phyloP scores from a whole-genome alignment of 1,139 yeast genomes.

The Scheffersomyces segobiensis region DNA sequence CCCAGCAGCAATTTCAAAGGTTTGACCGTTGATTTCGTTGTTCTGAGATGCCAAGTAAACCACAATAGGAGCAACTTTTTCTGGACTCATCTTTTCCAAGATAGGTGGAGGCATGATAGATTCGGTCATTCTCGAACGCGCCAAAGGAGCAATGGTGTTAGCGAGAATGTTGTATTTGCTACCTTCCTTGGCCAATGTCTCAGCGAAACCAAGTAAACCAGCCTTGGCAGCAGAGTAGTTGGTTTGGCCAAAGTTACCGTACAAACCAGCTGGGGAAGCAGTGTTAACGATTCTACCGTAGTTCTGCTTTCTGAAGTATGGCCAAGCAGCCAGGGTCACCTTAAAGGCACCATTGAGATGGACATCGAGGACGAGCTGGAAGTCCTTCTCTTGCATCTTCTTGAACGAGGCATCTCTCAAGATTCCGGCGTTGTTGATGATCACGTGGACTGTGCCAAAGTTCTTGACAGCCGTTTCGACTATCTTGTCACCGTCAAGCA shows the following conservation, averaged over 20 bases:
- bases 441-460: constrained; percentile 86
- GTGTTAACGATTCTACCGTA: constrained; percentile 91
- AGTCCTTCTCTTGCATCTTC: constrained; percentile 82
- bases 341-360: constrained; percentile 89
- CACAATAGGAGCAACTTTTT: constrained; percentile 87
- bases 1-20: constrained; percentile 94
- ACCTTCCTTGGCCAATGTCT: constrained; percentile 95
- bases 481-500: constrained; percentile 82
- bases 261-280: constrained; percentile 94
- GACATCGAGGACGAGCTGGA: constrained; percentile 77
- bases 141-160: constrained; percentile 90
- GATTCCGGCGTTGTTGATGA: constrained; percentile 94
- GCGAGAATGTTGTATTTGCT: constrained; percentile 77
- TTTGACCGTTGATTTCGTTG: constrained; percentile 64
- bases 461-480: constrained; percentile 82
- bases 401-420: constrained; percentile 74
- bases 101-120: constrained; percentile 82
- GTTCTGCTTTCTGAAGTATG: constrained; percentile 77
- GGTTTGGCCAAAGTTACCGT: constrained; percentile 96
- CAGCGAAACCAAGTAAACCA: constrained; percentile 88
- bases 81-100: constrained; percentile 79
- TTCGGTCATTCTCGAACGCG: constrained; percentile 96
- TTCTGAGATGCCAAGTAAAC: constrained; percentile 74
- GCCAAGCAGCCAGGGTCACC: constrained; percentile 92
- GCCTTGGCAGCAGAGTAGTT: constrained; percentile 94